Conservation (phyloP, 257 asterid genomes). For the Rehmannia glutinosa region DNA sequence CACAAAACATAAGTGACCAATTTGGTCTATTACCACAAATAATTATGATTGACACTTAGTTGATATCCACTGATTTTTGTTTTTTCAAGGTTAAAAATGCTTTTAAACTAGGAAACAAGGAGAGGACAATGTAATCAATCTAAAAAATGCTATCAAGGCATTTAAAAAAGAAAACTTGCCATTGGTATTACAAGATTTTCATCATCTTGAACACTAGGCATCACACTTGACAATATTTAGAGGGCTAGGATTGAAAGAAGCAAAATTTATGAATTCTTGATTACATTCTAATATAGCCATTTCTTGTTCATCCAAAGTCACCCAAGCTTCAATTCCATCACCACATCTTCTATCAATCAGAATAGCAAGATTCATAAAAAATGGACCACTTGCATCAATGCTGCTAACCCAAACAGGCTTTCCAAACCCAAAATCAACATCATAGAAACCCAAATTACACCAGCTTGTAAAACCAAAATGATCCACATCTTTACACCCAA, state of each 20-base stretch:
- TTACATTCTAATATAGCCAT: conserved; percentile 38
- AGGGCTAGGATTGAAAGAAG: conserved; percentile 54
- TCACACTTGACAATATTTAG: conserved; percentile 2
- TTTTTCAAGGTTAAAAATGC: too few species aligned
- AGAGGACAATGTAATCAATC: too few species aligned
- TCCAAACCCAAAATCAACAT: conserved; percentile 80
- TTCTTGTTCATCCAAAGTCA: conserved; percentile 65
- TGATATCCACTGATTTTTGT: too few species aligned
- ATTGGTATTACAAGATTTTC: too few species aligned
- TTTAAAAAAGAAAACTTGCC: too few species aligned
- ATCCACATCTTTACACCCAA: conserved; percentile 37
- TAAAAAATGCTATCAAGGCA: too few species aligned
- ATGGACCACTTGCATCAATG: conserved; percentile 40
- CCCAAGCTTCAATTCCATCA: conserved; percentile 84
- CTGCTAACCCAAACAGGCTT: conserved; percentile 69
- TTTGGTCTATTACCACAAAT: too few species aligned
- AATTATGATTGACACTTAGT: too few species aligned
- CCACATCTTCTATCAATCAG: conserved; percentile 52
- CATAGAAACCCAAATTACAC: conserved; percentile 71
- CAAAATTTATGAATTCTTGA: conserved; percentile 36
- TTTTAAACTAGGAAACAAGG: too few species aligned
- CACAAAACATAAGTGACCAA: too few species aligned
- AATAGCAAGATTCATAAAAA: conserved; percentile 53
- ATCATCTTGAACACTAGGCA: too few species aligned
- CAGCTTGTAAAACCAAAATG: conserved; percentile 64